Evolutionary conservation across 169 alveolate genomes (phyloP).

Genomic region (Sarcocystis neurona): DNA sequence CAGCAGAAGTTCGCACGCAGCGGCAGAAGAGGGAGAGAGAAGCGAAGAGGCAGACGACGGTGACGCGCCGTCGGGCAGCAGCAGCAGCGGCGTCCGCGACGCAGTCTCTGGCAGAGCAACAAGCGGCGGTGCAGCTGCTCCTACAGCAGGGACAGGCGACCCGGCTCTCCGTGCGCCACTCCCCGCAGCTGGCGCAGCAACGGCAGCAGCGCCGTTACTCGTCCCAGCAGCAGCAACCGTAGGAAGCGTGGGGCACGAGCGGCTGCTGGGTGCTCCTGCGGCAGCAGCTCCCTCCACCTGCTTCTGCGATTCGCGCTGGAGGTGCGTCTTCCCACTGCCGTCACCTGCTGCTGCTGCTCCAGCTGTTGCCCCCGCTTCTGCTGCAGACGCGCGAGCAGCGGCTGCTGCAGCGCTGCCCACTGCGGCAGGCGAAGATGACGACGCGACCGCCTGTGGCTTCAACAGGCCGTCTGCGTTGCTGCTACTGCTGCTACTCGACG

Average conservation of each 20-base stretch:
- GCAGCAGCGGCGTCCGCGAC: no score
- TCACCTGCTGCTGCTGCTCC: neutral
- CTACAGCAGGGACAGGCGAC: neutral
- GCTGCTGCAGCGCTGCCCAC: conserved; percentile 39
- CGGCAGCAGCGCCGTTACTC: no score
- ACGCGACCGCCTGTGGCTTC: neutral
- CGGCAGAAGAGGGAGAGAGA: no score
- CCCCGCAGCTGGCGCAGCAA: neutral
- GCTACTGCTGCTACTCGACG: neutral
- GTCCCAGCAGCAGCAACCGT: neutral
- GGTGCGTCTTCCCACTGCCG: neutral
- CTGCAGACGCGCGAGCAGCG: conserved; percentile 37
- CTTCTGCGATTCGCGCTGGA: neutral
- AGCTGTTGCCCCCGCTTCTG: neutral
- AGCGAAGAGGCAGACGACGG: no score
- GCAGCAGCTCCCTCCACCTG: conserved; percentile 4
- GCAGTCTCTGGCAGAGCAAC: no score
- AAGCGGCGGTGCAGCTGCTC: conserved; percentile 46
- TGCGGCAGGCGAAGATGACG: conserved; percentile 9
- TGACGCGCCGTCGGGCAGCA: no score
- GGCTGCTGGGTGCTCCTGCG: neutral
- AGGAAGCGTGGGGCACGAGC: neutral
- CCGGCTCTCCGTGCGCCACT: neutral
- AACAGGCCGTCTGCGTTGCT: neutral
- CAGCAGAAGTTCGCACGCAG: no score